Conservation (phyloP, 495 filamentous ascomycete species). For the Penicillium cosmopolitanum region DNA sequence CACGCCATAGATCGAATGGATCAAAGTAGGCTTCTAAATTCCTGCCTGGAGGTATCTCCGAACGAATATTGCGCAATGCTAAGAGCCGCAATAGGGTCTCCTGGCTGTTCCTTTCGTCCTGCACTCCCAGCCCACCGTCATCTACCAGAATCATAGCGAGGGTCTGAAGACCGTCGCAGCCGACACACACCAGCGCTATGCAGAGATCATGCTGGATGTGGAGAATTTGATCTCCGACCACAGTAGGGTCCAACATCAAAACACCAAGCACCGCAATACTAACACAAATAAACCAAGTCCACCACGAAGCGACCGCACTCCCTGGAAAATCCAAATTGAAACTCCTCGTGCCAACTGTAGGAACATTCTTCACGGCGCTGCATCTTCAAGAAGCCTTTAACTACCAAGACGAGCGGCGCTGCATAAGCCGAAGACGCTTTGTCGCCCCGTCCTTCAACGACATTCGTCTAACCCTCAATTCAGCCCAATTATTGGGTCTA, state of each 20-base stretch:
- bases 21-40: constrained; percentile 56
- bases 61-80: not conserved
- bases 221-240: constrained; percentile 91
- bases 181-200: constrained; percentile 78
- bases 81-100: constrained; percentile 60
- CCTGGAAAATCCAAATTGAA: constrained; percentile 83
- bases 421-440: constrained; percentile 89
- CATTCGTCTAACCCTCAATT: constrained; percentile 88
- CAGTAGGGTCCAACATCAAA: constrained; percentile 55
- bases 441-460: constrained; percentile 98
- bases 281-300: constrained; percentile 51
- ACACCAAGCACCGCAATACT: too few relatives aligned
- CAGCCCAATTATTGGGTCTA: constrained; percentile 88
- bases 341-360: constrained; percentile 86
- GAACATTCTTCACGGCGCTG: constrained; percentile 87
- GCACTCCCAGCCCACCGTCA: constrained; percentile 88
- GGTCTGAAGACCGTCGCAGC: constrained; percentile 55
- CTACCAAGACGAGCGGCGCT: constrained; percentile 81
- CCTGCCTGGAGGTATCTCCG: not conserved
- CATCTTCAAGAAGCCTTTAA: constrained; percentile 86
- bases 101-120: constrained; percentile 96
- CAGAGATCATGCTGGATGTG: constrained; percentile 93
- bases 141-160: constrained; percentile 61
- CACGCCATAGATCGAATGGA: constrained; percentile 62
- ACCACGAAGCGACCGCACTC: constrained; percentile 63